Base-by-base conservation (phyloP, 2,329 filamentous ascomycete species). In the Clarireedia monteithiana region DNA sequence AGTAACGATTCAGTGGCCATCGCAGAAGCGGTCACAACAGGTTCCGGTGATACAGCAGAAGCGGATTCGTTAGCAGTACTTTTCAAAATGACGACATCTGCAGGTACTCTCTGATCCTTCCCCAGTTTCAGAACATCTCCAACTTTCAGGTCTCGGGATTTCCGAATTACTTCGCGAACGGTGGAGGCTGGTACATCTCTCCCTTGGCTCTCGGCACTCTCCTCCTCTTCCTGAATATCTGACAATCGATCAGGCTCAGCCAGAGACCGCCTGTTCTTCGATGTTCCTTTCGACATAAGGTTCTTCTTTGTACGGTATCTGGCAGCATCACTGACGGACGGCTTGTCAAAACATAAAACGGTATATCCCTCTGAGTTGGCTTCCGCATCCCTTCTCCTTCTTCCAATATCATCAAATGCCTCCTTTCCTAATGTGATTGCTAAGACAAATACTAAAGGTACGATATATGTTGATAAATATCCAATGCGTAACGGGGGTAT, bases 351-450 rank as follows among this genome's bases (percentile, higher is more conserved):
- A 17, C 78, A 77, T 51, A 97, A 68, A 2, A 95, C 84, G 0
- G 81, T 86, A 67, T 95, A 97, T 55, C 84, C 83, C 69, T 99
- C 94, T 2, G 92, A 87, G 69, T 99, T 99, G 3, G 94, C 92
- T 71, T 99, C 94, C 15, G 86, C 88, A 70, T 99, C 94, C 67
- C 95, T 82, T 62, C 88, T 81, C 58, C 95, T 81, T 62, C 94
- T 78, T 53, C 85, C 87, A 65, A 99, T 89, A 70, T 99, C 95
- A 69, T 99, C 94, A 66, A 88, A 85, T 0, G 94, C 95, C 72
- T 99, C 95, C 70, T 99, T 99, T 17, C 91, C 91, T 66, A 99
- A 80, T 0, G 94, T 96, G 62, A 99, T 94, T 44, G 84, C 77
- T 44, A 99, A 80, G 59, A 99, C 95, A 72, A 96, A 96, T 0